These are phyloP conservation scores for Arachis monticola DNA, from an alignment of 331 rosid genomes.

Conservation along the genomic window DNA sequence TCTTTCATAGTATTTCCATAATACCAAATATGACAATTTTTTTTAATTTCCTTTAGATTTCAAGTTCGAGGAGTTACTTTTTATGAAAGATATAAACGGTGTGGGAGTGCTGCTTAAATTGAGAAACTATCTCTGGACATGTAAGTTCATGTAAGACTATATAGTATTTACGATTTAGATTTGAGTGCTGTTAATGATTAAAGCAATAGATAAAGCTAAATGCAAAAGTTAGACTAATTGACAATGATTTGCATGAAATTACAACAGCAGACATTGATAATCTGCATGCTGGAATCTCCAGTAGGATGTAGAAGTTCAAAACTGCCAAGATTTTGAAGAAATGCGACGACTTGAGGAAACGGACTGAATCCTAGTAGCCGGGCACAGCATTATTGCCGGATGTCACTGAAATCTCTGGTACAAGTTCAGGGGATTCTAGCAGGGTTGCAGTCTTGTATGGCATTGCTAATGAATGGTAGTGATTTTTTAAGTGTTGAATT, in stretches of 20 bases:
- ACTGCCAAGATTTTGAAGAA: not conserved
- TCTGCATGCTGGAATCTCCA: constrained; percentile 22
- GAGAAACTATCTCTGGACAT: not conserved
- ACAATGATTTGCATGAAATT: not conserved
- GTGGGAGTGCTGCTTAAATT: not conserved
- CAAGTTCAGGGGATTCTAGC: no score
- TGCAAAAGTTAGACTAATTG: not conserved
- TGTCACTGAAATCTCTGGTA: no score
- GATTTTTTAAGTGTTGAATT: no score
- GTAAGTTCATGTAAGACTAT: not conserved
- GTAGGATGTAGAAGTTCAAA: constrained; percentile 8
- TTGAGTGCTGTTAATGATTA: no score
- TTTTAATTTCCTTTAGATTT: not conserved
- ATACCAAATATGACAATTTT: not conserved
- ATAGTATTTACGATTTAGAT: no score
- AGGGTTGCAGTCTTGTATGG: no score
- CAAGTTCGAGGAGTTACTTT: not conserved
- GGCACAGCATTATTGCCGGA: no score
- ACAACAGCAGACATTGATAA: not conserved
- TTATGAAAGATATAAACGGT: constrained; percentile 3
- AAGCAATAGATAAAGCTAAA: not conserved
- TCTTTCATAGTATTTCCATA: not conserved
- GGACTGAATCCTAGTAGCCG: no score
- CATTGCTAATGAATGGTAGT: no score
- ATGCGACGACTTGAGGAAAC: no score